Conservation (phyloP, 202 grass and related monocot genomes). For the Carex sylvatica region DNA sequence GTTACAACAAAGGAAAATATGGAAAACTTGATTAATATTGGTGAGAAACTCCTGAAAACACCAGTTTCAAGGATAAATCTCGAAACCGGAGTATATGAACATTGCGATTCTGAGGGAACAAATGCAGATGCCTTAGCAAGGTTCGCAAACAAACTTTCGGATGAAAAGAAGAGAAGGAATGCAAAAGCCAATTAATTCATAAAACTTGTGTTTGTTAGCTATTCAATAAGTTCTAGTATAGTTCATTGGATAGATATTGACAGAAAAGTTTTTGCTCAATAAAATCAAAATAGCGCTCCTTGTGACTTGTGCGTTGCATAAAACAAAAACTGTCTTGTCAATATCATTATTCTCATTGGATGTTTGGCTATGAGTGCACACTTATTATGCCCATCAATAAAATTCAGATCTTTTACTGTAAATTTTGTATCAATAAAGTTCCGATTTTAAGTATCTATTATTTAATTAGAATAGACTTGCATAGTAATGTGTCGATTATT, state of each 20-base stretch:
- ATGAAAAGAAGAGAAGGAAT: slow-evolving; percentile 38
- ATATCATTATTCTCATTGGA: neutral
- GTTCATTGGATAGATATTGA: neutral
- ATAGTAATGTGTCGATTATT: neutral
- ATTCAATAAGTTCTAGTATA: neutral
- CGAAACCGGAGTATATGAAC: slow-evolving; percentile 38
- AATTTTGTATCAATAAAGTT: neutral
- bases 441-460: neutral
- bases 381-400: neutral
- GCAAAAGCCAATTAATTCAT: slow-evolving; percentile 16
- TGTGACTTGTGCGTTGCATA: too few species aligned
- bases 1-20: slow-evolving; percentile 56
- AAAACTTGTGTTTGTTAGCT: neutral
- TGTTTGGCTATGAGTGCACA: neutral
- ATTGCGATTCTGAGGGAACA: slow-evolving; percentile 29
- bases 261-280: too few species aligned
- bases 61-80: slow-evolving; percentile 50
- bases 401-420: neutral
- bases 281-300: too few species aligned
- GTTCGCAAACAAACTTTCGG: slow-evolving; percentile 45
- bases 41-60: slow-evolving; percentile 33
- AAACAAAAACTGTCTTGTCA: too few species aligned
- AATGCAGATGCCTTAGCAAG: slow-evolving; percentile 39
- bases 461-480: neutral
- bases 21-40: slow-evolving; percentile 46